phyloP scores from a whole-genome alignment of 2,329 filamentous ascomycete genomes.

The Claviceps spartinae region DNA sequence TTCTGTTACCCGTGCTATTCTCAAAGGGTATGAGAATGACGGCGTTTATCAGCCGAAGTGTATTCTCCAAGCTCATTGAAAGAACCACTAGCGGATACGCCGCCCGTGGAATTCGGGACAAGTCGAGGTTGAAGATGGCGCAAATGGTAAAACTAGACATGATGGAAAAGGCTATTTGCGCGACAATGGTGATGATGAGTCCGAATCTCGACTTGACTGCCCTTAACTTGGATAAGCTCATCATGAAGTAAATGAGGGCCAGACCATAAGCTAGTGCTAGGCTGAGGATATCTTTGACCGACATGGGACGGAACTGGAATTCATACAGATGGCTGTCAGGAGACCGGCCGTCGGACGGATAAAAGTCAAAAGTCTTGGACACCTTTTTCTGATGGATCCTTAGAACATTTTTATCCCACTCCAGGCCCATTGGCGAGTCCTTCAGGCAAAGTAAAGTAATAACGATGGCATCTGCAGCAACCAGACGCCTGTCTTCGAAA shows the following conservation, averaged over 20 bases:
- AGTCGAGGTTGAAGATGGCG: constrained; percentile 59
- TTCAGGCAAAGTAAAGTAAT: constrained; percentile 60
- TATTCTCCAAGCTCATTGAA: constrained; percentile 65
- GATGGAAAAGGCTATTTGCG: constrained; percentile 58
- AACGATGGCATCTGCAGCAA: constrained; percentile 64
- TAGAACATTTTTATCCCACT: constrained; percentile 50
- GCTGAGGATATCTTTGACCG: constrained; percentile 47
- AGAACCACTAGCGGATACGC: constrained; percentile 67
- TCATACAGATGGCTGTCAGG: constrained; percentile 53
- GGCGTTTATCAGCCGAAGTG: constrained; percentile 64
- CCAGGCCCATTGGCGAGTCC: constrained; percentile 47
- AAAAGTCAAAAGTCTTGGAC: constrained; percentile 48
- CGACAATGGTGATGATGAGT: constrained; percentile 55
- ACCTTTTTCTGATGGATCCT: constrained; percentile 37
- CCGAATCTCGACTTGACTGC: constrained; percentile 66
- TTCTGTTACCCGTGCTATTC: constrained; percentile 52
- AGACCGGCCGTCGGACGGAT: constrained; percentile 43
- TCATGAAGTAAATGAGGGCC: constrained; percentile 49
- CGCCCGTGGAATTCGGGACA: constrained; percentile 60
- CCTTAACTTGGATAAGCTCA: constrained; percentile 53
- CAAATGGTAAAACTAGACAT: constrained; percentile 71
- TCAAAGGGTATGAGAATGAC: constrained; percentile 59
- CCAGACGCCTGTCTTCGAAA: constrained; percentile 52
- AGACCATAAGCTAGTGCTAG: constrained; percentile 52
- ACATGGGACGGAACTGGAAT: constrained; percentile 66